Evolutionary conservation across 2,329 filamentous ascomycete genomes (phyloP).

Genomic region (Epichloe baconii): DNA sequence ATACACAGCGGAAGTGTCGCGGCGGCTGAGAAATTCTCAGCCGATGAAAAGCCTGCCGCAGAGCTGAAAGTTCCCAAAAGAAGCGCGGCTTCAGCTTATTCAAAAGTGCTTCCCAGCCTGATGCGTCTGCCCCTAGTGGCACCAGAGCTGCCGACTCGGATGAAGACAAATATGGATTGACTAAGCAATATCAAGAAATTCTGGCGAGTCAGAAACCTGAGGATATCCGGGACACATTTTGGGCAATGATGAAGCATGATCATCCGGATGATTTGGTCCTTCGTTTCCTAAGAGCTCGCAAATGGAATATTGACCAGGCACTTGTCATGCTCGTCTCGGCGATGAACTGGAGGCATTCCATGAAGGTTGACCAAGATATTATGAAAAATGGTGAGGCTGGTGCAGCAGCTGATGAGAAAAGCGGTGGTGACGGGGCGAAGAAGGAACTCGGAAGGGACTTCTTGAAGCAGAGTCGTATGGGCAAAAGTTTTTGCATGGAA

Average conservation of each 20-base stretch:
- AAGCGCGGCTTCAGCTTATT: conserved; percentile 56
- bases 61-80: conserved; percentile 55
- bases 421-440: conserved; percentile 44
- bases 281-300: conserved; percentile 75
- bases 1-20: conserved; percentile 26
- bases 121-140: conserved; percentile 17
- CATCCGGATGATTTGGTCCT: conserved; percentile 77
- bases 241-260: conserved; percentile 92
- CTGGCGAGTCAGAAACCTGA: conserved; percentile 66
- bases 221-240: conserved; percentile 67
- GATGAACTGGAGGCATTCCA: conserved; percentile 74
- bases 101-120: conserved; percentile 31
- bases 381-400: conserved; percentile 62
- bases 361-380: conserved; percentile 82
- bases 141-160: conserved; percentile 29
- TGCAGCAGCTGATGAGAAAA: conserved; percentile 46
- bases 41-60: conserved; percentile 5
- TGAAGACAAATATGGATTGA: conserved; percentile 89
- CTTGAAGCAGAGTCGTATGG: conserved; percentile 69
- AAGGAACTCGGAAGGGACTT: conserved; percentile 59
- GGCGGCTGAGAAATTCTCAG: conserved; percentile 9
- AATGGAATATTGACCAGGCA: conserved; percentile 91
- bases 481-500: conserved; percentile 85
- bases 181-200: conserved; percentile 72
- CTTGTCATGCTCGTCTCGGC: conserved; percentile 90